Evolutionary conservation across 2,329 filamentous ascomycete genomes (phyloP).

Genomic region (Nigrograna mackinnonii): DNA sequence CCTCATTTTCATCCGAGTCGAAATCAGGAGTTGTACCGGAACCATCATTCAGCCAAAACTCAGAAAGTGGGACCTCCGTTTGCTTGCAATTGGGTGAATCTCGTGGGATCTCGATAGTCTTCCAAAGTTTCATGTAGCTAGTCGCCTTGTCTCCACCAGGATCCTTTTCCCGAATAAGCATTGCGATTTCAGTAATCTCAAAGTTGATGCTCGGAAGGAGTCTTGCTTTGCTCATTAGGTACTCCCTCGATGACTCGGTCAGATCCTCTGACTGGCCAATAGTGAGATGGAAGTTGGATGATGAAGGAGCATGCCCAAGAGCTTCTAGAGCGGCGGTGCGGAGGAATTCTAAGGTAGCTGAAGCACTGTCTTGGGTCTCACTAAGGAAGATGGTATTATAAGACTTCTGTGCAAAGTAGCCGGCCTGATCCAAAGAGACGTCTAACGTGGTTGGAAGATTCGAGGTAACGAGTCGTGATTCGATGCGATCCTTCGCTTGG

Average conservation of each 20-base stretch:
- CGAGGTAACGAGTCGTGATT: conserved; percentile 30
- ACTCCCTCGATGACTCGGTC: conserved; percentile 50
- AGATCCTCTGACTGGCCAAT: conserved; percentile 61
- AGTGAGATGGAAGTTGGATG: conserved; percentile 58
- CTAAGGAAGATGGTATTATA: conserved; percentile 48
- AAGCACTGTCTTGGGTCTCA: conserved; percentile 8
- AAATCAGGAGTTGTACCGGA: neutral
- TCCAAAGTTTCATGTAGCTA: conserved; percentile 62
- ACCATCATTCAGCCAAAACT: conserved; percentile 23
- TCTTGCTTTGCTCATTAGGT: conserved; percentile 57
- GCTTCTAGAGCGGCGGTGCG: conserved; percentile 22
- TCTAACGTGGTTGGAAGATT: conserved; percentile 1
- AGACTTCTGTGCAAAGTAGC: conserved; percentile 54
- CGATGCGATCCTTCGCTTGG: conserved; percentile 46
- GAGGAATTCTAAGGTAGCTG: conserved; percentile 16
- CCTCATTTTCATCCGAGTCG: conserved; percentile 4
- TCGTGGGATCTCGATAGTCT: conserved; percentile 47
- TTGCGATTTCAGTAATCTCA: conserved; percentile 51
- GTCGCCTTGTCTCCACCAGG: conserved; percentile 30
- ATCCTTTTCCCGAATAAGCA: conserved; percentile 56
- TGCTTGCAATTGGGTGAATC: neutral
- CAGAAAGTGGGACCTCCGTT: conserved; percentile 2
- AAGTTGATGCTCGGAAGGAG: conserved; percentile 55
- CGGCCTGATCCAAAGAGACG: conserved; percentile 44
- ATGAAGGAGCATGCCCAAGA: conserved; percentile 20